Evolutionary conservation across 371 early-diverging fungal species (phyloP), one percentile per base, ranked within the genome.

Genomic region (Lichtheimia hyalospora): DNA sequence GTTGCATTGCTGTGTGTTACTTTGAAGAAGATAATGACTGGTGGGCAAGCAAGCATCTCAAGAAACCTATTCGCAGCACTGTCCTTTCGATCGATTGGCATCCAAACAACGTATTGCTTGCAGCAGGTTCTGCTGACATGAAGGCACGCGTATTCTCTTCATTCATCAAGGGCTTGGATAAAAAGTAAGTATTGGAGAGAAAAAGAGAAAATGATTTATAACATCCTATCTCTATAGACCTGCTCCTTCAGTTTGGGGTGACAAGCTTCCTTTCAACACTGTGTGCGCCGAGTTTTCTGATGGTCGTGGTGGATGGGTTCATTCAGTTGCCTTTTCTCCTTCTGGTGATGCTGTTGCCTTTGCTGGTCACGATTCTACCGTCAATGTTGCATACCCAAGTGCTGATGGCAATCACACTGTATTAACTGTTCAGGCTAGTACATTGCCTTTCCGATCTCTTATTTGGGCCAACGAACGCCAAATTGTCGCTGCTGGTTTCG

Each of bases 61-160:
- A 96, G 79, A 93, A 95, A 73, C 96, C 94, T 28, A 91, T 97
- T 61, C 84, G 92, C 48, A 89, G 90, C 63, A 97, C 97, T 3
- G 96, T 97, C 3, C 79, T 96, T 39, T 87, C 88, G 53, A 58
- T 98, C 20, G 95, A 90, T 60, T 98, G 99, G 99, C 99, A 98
- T 71, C 96, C 98, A 18, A 95, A 96, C 79, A 95, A 92, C 69
- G 89, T 97, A 28, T 78, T 96, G 46, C 71, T 98, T 50, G 97
- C 94, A n/a, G 92, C 91, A 52, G 98, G 96, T 24, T 88, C 92
- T 54, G 88, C 98, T 21, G 98, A 98, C 64, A 94, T 92, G 91
- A 95, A 93, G 80, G 94, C 94, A 15, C 91, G 97, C 41, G 97
- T 98, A 16, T 93, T 96, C 57, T 96, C 97, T 3, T 95, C 96